A percentile compares a stretch with the other conserved stretches of the same genome.
Conservation (phyloP, 2,329 filamentous ascomycete genomes). For the Diaporthe sp. region DNA sequence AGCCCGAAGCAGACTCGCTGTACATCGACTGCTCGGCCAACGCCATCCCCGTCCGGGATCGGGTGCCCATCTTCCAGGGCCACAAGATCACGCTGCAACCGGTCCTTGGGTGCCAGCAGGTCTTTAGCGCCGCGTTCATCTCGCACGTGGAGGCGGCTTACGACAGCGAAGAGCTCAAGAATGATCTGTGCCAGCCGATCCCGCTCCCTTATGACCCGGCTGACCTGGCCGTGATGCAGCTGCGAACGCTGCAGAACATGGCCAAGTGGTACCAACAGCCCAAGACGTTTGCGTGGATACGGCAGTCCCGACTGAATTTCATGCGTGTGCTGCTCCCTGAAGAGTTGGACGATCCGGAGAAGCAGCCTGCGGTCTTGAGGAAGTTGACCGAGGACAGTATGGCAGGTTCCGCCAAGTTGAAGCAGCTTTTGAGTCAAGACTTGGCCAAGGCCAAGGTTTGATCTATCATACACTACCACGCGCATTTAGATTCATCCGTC, state of each 20-base stretch:
- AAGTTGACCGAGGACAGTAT: neutral
- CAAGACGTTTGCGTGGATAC: neutral
- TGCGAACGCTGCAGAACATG: neutral
- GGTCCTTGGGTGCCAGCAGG: neutral
- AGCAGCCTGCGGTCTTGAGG: neutral
- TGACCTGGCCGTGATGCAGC: neutral
- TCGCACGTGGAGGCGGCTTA: neutral
- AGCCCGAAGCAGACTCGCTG: neutral
- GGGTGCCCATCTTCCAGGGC: neutral
- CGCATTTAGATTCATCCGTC: too few species aligned
- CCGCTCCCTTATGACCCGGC: neutral
- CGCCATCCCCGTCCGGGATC: neutral
- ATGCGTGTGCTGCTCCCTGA: neutral
- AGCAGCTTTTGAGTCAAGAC: neutral
- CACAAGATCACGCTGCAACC: neutral
- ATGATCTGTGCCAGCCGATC: neutral
- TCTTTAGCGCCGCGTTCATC: constrained; percentile 2
- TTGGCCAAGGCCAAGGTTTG: neutral
- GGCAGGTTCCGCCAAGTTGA: neutral
- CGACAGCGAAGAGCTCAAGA: neutral
- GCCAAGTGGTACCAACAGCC: neutral
- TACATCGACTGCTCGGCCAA: neutral
- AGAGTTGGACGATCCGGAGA: neutral
- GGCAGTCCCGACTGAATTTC: neutral
- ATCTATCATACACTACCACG: neutral